Evolutionary conservation across 2,329 filamentous ascomycete genomes (phyloP), one percentile per base, ranked within the genome.

Genomic region (Diaporthe destruens): DNA sequence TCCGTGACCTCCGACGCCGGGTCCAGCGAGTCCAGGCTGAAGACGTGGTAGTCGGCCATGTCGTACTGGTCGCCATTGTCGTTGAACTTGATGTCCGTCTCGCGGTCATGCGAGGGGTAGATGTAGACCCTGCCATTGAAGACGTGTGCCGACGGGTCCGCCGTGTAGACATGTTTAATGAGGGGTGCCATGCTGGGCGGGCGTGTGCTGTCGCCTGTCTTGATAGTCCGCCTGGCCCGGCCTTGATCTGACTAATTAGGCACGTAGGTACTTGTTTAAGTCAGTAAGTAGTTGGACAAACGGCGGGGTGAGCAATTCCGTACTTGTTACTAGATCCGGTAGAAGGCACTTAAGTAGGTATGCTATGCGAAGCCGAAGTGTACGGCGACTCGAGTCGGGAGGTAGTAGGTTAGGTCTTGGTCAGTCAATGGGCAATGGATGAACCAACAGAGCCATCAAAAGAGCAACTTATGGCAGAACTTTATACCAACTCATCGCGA

Each of bases 31-130:
- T 81, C 77, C 34, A 83, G 83, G 76, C 88, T 91, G 82, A 95
- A 91, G 80, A 95, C 93, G 81, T 95, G 93, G 86, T 95, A 95
- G 84, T 95, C 93, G 71, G 84, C 87, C 93, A 95, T 95, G 84
- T 94, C 93, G 81, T 94, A 95, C 80, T 95, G 93, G 83, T 94
- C 93, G 79, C 93, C 93, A 86, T 94, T 94, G 86, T 95, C 93
- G 84, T 95, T 95, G 85, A 92, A 91, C 72, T 88, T 72, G 80
- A 94, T 93, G 81, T 90, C 88, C 6, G 92, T 93, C 81, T 94
- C 91, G 76, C 92, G 89, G 82, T 95, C 93, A 83, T 95, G 93
- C 29, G 92, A 95, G 25, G 93, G 93, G 84, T 95, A 95, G 82
- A 95, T 89, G 85, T 94, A 95, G 74, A 95, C 83, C 76, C 87